A percentile compares a stretch with the other conserved stretches of the same genome.
Evolutionary conservation across 1,284 basidiomycete species (phyloP).

Genomic region (Tylopilus orsonianus): DNA sequence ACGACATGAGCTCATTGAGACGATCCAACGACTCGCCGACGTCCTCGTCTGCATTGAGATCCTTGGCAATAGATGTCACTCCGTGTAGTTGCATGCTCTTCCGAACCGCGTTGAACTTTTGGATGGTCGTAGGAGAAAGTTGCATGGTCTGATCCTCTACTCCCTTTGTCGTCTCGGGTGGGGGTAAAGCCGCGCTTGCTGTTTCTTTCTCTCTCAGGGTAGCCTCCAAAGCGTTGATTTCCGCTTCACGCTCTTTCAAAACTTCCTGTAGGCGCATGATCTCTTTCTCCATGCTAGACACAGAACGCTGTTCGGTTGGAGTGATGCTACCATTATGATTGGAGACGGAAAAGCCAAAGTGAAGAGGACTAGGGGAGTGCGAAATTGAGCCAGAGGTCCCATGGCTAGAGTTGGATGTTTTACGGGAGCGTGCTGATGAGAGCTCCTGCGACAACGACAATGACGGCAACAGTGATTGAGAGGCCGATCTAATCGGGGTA

Average conservation of each 20-base stretch:
- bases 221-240: slow-evolving; percentile 77
- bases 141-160: slow-evolving; percentile 34
- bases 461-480: slow-evolving; percentile 84
- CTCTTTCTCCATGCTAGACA: slow-evolving; percentile 84
- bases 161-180: slow-evolving; percentile 10
- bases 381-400: slow-evolving; percentile 57
- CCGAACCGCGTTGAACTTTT: slow-evolving; percentile 70
- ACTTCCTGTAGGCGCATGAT: slow-evolving; percentile 90
- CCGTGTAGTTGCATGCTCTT: slow-evolving; percentile 57
- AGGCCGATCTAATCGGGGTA: slow-evolving; percentile 61
- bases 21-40: slow-evolving; percentile 69
- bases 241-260: slow-evolving; percentile 82
- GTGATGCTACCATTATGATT: slow-evolving; percentile 36
- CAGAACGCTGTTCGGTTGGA: slow-evolving; percentile 63
- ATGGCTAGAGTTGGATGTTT: slow-evolving; percentile 72
- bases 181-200: background rate
- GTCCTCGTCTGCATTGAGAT: slow-evolving; percentile 41
- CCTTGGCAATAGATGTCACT: slow-evolving; percentile 28
- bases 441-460: slow-evolving; percentile 95
- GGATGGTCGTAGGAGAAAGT: slow-evolving; percentile 66
- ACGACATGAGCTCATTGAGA: slow-evolving; percentile 88
- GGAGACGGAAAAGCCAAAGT: slow-evolving; percentile 61
- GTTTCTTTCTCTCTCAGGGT: slow-evolving; percentile 55
- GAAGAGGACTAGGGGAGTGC: slow-evolving; percentile 56
- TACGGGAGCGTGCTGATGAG: slow-evolving; percentile 84